Evolutionary conservation across 2,329 filamentous ascomycete species (phyloP), one percentile per base, ranked within the genome.

Genomic region (Fonsecaea monophora): DNA sequence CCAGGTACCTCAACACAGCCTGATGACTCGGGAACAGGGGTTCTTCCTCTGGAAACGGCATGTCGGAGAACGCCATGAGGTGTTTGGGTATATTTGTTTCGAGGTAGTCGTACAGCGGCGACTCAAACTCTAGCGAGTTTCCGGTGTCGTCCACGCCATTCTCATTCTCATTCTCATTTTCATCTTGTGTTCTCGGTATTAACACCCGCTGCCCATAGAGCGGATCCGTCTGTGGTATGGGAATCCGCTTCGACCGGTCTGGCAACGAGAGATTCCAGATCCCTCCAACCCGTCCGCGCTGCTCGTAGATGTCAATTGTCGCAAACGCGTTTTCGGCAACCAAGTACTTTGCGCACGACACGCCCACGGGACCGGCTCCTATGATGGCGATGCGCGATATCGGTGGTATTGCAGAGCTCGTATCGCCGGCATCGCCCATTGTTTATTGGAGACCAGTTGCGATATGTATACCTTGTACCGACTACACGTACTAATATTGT

Each of bases 1-100:
- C 80, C 1, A 98, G 82, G 75, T 97, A 97, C 25, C 86, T 77
- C 68, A 90, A 85, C 2, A 97, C 91, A 32, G 85, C 83, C 68
- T 88, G 79, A 68, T 94, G 87, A 25, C 83, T 85, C 0, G 94
- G 94, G 73, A 94, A 96, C 0, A 96, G 82, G 75, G 89, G 87
- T 6, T 85, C 83, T 12, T 87, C 84, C 1, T 82, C 74, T 0
- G 86, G 84, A 74, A 95, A 95, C 0, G 84, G 76, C 6, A 86
- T 81, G 71, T 94, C 90, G 4, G 89, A 89, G 77, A 89, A 97
- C 3, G 84, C 82, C 94, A 98, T 98, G 60, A 97, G 77, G 0
- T 84, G 82, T 66, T 90, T 87, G 0, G 93, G 91, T 56, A 97
- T 93, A 77, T 98, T 98, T 25, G 94, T 93, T 74, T 97, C 90